Conservation (phyloP, 148 eudicot genomes). For the Gaultheria prostrata region DNA sequence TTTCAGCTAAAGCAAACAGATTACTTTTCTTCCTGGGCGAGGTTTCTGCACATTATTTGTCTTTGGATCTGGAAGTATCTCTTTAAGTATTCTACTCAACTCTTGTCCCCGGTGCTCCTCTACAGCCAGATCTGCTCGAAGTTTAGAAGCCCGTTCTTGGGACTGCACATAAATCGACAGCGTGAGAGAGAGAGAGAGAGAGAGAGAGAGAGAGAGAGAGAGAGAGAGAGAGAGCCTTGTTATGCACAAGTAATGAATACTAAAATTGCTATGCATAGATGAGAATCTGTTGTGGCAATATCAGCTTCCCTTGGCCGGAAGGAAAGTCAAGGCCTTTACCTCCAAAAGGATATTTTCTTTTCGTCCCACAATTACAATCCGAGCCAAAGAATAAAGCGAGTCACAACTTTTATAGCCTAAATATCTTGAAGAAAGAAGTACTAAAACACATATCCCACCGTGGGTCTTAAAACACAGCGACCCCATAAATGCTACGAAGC, state of each 20-base stretch:
- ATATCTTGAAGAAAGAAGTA: not conserved
- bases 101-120: conserved; percentile 86
- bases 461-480: not conserved
- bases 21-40: conserved; percentile 65
- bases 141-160: conserved; percentile 85
- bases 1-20: conserved; percentile 17
- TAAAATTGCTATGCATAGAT: not conserved
- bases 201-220: too few relatives aligned
- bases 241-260: not conserved
- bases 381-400: conserved; percentile 1
- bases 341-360: not conserved
- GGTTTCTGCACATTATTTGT: conserved; percentile 52
- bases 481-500: not conserved
- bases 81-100: conserved; percentile 63
- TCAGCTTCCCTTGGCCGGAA: not conserved
- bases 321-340: not conserved
- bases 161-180: conserved; percentile 49
- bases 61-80: conserved; percentile 65
- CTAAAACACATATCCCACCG: not conserved
- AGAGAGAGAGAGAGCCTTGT: too few relatives aligned
- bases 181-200: not conserved
- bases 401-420: not conserved
- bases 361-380: not conserved
- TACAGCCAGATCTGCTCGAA: conserved; percentile 80
- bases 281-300: not conserved